Conservation (phyloP, 306 rosid genomes). For the Glycyrrhiza uralensis region DNA sequence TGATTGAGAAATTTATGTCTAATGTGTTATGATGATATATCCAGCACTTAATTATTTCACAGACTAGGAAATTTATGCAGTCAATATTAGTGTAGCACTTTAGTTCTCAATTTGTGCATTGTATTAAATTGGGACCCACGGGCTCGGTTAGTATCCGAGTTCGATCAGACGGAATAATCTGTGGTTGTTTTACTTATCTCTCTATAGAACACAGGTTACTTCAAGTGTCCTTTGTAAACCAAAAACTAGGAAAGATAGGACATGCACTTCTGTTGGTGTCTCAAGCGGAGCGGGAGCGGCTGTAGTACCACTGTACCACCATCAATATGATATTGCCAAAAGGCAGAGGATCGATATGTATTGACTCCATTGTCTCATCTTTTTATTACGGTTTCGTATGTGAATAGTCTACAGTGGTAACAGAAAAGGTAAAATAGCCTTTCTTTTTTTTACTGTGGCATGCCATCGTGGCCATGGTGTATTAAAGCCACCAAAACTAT, state of each 20-base stretch:
- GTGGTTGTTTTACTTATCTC: too few relatives aligned
- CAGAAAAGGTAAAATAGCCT: background rate
- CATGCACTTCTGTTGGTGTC: too few relatives aligned
- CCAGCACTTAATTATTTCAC: background rate
- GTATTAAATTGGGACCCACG: constrained; percentile 5
- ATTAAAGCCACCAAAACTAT: background rate
- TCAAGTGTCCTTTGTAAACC: too few relatives aligned
- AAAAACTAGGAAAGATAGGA: too few relatives aligned
- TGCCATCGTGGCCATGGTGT: constrained; percentile 23
- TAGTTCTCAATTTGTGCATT: background rate
- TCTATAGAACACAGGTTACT: too few relatives aligned
- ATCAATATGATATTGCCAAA: constrained; percentile 19
- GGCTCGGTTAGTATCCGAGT: background rate
- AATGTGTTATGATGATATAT: background rate
- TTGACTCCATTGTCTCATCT: constrained; percentile 9
- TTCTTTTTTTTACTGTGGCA: constrained; percentile 31
- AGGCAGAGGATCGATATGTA: constrained; percentile 20
- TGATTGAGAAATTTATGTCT: constrained; percentile 24
- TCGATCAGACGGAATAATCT: too few relatives aligned
- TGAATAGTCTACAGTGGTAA: background rate
- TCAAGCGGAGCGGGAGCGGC: too few relatives aligned
- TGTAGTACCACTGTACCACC: background rate
- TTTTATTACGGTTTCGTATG: background rate
- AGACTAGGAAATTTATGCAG: background rate
- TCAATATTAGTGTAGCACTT: background rate